A percentile compares a stretch with the other conserved stretches of the same genome.
phyloP scores from a whole-genome alignment of 352 stramenopile species.

The Halophytophthora polymorphica region DNA sequence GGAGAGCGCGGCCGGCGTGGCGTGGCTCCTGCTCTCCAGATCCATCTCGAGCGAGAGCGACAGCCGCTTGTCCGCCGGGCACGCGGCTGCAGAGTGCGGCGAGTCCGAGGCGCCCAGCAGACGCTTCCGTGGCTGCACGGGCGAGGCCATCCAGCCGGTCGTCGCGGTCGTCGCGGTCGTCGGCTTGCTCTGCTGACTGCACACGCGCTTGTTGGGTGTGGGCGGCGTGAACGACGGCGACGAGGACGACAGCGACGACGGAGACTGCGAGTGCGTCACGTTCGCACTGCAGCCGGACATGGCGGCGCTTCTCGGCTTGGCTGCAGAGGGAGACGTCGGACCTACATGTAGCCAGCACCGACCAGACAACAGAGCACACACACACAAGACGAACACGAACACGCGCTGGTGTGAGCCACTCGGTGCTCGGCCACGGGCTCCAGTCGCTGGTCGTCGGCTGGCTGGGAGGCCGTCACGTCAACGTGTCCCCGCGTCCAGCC shows the following conservation, averaged over 20 bases:
- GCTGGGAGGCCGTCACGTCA: too few species aligned
- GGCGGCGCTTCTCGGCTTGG: too few species aligned
- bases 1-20: slow-evolving; percentile 7
- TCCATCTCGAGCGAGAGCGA: slow-evolving; percentile 34
- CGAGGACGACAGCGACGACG: background rate
- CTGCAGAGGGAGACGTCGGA: too few species aligned
- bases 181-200: slow-evolving; percentile 33
- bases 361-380: too few species aligned
- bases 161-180: slow-evolving; percentile 12
- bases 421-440: too few species aligned
- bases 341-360: too few species aligned
- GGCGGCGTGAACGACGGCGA: slow-evolving; percentile 22
- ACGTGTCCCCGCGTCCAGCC: too few species aligned
- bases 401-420: too few species aligned
- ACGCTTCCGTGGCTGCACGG: slow-evolving; percentile 27
- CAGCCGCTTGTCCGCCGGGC: slow-evolving; percentile 19
- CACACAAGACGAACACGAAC: too few species aligned
- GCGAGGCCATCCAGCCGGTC: slow-evolving; percentile 17
- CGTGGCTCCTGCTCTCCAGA: slow-evolving; percentile 20
- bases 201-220: slow-evolving; percentile 37
- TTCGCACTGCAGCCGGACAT: too few species aligned
- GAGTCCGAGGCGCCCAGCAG: slow-evolving; percentile 21
- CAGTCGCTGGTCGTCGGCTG: too few species aligned
- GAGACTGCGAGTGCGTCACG: too few species aligned
- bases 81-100: slow-evolving; percentile 21